Conservation (phyloP, 2,329 filamentous ascomycete genomes). For the Claviceps humidiphila region DNA sequence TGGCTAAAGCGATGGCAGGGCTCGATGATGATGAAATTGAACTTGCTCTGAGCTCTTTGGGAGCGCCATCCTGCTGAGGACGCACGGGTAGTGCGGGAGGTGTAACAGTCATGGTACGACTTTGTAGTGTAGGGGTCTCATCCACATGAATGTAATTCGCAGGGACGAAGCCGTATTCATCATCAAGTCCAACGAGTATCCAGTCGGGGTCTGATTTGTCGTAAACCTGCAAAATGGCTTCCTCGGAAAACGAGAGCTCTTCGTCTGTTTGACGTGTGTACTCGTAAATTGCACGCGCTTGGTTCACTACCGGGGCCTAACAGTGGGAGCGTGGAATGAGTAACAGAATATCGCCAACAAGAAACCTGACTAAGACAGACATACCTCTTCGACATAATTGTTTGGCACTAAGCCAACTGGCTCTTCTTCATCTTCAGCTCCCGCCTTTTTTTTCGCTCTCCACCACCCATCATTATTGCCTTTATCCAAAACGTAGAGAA, state of each 20-base stretch:
- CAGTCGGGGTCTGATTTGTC: constrained; percentile 90
- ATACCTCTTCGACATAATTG: constrained; percentile 88
- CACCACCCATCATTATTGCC: constrained; percentile 74
- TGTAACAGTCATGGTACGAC: constrained; percentile 19
- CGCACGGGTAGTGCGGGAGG: constrained; percentile 33
- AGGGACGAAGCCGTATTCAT: constrained; percentile 86
- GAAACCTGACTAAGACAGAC: constrained; percentile 10
- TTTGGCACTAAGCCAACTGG: constrained; percentile 81
- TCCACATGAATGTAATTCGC: constrained; percentile 85
- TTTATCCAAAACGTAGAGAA: constrained; percentile 82
- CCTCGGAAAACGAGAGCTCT: constrained; percentile 90
- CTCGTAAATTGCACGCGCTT: constrained; percentile 91
- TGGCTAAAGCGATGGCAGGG: constrained; percentile 42
- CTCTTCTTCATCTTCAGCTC: constrained; percentile 74
- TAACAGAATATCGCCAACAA: neutral
- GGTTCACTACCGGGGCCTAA: constrained; percentile 50
- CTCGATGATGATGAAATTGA: constrained; percentile 20
- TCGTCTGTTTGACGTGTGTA: constrained; percentile 96
- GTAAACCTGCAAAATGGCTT: constrained; percentile 69
- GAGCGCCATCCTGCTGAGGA: constrained; percentile 20
- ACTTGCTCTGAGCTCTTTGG: constrained; percentile 18
- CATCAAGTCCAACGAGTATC: constrained; percentile 77
- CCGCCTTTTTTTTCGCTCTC: constrained; percentile 87
- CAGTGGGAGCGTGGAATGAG: neutral
- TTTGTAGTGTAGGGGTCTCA: constrained; percentile 31